These are phyloP conservation scores for Vaccinium myrtillus DNA, from an alignment of 148 eudicot genomes.

Conservation along the genomic window DNA sequence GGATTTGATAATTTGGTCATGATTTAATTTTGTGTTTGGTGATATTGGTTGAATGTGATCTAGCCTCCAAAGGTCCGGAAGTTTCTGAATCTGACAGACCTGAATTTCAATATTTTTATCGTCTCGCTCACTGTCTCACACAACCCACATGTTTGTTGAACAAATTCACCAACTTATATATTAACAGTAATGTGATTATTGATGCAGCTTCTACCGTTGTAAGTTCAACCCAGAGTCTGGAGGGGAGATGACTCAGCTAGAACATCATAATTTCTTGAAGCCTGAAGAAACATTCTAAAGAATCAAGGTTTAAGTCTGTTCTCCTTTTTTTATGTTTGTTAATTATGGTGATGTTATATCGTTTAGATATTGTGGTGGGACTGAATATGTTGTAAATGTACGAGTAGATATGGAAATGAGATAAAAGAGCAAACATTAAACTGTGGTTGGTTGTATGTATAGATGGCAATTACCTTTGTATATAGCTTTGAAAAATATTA, in stretches of 20 bases:
- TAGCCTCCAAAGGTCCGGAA: background rate
- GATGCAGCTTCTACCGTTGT: slow-evolving; percentile 71
- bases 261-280: slow-evolving; percentile 47
- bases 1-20: background rate
- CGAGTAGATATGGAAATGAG: background rate
- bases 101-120: background rate
- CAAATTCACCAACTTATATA: background rate
- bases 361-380: background rate
- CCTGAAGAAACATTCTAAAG: slow-evolving; percentile 42
- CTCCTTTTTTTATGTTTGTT: background rate
- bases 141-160: background rate
- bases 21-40: background rate
- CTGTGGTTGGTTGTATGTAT: background rate
- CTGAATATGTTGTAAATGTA: slow-evolving; percentile 13
- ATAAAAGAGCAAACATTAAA: background rate
- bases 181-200: background rate
- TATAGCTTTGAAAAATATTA: background rate
- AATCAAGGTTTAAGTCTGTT: background rate
- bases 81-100: background rate
- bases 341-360: background rate
- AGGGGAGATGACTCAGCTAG: slow-evolving; percentile 66
- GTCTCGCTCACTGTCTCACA: background rate
- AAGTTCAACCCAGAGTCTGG: slow-evolving; percentile 53
- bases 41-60: background rate
- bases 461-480: background rate